These are phyloP conservation scores for Earliella scabrosa DNA, from an alignment of 1,284 basidiomycete species.

Conservation along the genomic window DNA sequence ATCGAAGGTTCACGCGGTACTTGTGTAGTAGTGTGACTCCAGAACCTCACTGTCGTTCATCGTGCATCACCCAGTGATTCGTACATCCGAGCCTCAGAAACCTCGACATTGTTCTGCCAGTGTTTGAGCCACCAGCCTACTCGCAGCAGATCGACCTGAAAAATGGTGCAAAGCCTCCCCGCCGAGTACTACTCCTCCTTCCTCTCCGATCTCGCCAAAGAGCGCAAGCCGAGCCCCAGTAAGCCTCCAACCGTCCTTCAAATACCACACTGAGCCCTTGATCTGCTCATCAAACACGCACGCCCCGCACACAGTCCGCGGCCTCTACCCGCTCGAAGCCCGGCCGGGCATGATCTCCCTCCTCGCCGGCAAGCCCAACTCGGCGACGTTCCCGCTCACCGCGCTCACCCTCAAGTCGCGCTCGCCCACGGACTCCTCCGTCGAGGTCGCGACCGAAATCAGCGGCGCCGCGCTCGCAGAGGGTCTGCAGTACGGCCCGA, in stretches of 20 bases:
- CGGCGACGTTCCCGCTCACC: conserved; percentile 89
- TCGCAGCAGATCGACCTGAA: no score
- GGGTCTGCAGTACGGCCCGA: conserved; percentile 81
- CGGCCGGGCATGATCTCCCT: conserved; percentile 85
- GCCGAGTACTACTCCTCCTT: conserved; percentile 56
- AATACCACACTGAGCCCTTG: not conserved
- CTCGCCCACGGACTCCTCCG: conserved; percentile 47
- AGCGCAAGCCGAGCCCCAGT: conserved; percentile 66
- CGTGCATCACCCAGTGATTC: no score
- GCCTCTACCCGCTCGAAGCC: conserved; percentile 77
- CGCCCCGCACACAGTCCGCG: conserved; percentile 33
- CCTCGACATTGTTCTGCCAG: no score
- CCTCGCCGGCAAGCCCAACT: conserved; percentile 88
- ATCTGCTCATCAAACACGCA: not conserved
- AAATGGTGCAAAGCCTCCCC: conserved; percentile 45
- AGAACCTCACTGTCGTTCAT: no score
- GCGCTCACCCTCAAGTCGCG: conserved; percentile 65
- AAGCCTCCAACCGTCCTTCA: conserved; percentile 23
- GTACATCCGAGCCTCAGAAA: no score
- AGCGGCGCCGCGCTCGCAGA: conserved; percentile 59
- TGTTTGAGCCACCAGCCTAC: no score
- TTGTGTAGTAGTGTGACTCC: no score
- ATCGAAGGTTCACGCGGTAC: no score
- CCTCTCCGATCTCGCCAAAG: conserved; percentile 61
- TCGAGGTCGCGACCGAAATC: conserved; percentile 54